A percentile compares a stretch with the other conserved stretches of the same genome.
phyloP scores from a whole-genome alignment of 768 basidiomycete genomes.

The Rhodotorula paludigena region DNA sequence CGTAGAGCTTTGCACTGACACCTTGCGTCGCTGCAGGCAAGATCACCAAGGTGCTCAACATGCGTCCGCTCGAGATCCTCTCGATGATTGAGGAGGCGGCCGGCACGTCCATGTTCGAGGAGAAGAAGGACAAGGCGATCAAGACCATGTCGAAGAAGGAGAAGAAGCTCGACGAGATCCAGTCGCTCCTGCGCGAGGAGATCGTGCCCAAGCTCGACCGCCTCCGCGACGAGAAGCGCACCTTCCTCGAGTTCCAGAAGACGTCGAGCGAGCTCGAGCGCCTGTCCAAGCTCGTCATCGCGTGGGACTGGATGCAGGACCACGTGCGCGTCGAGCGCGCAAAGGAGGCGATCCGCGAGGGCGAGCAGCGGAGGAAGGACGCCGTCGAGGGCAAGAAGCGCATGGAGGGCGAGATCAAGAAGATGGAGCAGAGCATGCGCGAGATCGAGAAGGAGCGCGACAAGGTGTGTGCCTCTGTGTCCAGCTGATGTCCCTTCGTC shows the following conservation, averaged over 20 bases:
- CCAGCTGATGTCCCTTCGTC: neutral
- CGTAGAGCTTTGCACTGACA: too few relatives aligned
- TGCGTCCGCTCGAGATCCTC: constrained; percentile 95
- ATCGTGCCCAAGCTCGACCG: constrained; percentile 91
- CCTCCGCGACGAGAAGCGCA: constrained; percentile 79
- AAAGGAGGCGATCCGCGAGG: constrained; percentile 43
- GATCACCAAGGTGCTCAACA: constrained; percentile 97
- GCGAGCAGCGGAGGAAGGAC: constrained; percentile 44
- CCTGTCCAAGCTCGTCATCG: constrained; percentile 71
- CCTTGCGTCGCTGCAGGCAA: constrained; percentile 49
- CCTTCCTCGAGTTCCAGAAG: constrained; percentile 86
- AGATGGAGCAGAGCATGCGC: constrained; percentile 65
- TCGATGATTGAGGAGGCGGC: constrained; percentile 99
- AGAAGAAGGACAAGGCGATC: constrained; percentile 90
- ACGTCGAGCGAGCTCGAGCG: constrained; percentile 78
- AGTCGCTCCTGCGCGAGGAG: constrained; percentile 70
- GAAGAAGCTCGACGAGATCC: constrained; percentile 86
- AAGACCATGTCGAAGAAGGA: constrained; percentile 97
- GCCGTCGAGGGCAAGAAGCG: constrained; percentile 55
- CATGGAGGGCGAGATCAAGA: constrained; percentile 62
- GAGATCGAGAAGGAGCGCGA: constrained; percentile 72
- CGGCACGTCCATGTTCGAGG: constrained; percentile 98
- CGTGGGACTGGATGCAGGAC: constrained; percentile 70
- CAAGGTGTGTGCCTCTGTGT: constrained; percentile 44
- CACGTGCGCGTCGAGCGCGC: constrained; percentile 45